A percentile compares a stretch with the other conserved stretches of the same genome.
These are phyloP conservation scores for Pelagophyceae sp. DNA, from an alignment of 352 stramenopile species.

Conservation along the genomic window DNA sequence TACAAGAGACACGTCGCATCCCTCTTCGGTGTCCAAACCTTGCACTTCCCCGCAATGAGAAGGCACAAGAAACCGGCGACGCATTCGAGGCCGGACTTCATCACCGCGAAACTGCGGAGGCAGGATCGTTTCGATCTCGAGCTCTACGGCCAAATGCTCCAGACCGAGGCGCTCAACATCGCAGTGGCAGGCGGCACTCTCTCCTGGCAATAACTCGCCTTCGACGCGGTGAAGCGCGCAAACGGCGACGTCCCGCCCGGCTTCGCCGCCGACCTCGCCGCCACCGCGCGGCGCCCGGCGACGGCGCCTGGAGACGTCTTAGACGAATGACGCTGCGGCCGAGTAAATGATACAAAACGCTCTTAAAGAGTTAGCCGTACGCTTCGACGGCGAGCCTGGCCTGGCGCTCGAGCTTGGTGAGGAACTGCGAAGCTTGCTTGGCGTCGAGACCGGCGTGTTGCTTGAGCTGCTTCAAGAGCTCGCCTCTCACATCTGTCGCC, in stretches of 20 bases:
- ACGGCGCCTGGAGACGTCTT: too few relatives aligned
- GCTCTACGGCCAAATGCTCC: background rate
- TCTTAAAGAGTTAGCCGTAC: too few relatives aligned
- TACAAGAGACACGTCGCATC: background rate
- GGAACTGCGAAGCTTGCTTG: background rate
- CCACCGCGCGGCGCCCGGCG: too few relatives aligned
- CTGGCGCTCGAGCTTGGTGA: background rate
- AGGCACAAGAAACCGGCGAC: background rate
- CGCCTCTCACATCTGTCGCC: background rate
- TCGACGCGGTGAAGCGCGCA: too few relatives aligned
- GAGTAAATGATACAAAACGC: too few relatives aligned
- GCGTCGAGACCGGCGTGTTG: background rate
- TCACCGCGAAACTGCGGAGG: background rate
- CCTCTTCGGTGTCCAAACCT: background rate
- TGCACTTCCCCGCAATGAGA: background rate
- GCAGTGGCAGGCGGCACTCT: background rate
- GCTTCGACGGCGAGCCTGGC: background rate
- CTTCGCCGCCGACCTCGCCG: too few relatives aligned
- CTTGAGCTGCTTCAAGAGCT: background rate
- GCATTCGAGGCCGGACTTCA: background rate
- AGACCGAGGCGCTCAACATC: background rate
- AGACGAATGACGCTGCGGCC: too few relatives aligned
- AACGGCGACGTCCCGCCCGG: too few relatives aligned
- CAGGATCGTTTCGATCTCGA: background rate
- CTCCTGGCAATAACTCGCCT: too few relatives aligned